Evolutionary conservation across 441 rosid genomes (phyloP).

Genomic region (Breynia disticha): DNA sequence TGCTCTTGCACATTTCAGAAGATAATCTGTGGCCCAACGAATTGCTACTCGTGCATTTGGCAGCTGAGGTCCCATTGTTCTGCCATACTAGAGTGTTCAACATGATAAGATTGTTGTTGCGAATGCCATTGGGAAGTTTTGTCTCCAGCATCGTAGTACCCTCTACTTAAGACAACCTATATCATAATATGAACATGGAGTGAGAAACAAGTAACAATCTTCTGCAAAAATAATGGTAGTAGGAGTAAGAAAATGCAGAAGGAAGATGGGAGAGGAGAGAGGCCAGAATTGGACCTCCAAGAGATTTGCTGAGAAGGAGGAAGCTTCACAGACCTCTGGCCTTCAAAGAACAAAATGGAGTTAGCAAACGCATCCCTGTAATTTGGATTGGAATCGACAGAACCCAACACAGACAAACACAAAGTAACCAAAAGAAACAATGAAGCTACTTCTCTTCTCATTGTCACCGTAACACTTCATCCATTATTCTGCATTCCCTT

Average conservation of each 20-base stretch:
- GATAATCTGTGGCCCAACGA: constrained; percentile 83
- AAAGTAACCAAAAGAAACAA: constrained; percentile 12
- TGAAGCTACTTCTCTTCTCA: no score
- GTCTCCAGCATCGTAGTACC: constrained; percentile 89
- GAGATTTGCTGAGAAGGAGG: constrained; percentile 39
- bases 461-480: no score
- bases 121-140: constrained; percentile 89
- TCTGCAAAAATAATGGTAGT: no score
- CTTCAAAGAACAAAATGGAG: constrained; percentile 78
- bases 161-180: constrained; percentile 75
- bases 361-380: constrained; percentile 74
- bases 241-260: no score
- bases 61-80: constrained; percentile 37
- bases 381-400: constrained; percentile 49
- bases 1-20: constrained; percentile 72
- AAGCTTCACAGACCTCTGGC: constrained; percentile 76
- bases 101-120: constrained; percentile 85
- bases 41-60: constrained; percentile 58
- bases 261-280: constrained; percentile 28
- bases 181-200: no score
- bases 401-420: constrained; percentile 14
- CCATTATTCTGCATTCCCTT: no score
- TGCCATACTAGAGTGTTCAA: constrained; percentile 61
- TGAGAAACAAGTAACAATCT: no score
- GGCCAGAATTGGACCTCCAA: constrained; percentile 79